These are phyloP conservation scores for Fraxinus anomala DNA, from an alignment of 257 asterid genomes.

Conservation along the genomic window DNA sequence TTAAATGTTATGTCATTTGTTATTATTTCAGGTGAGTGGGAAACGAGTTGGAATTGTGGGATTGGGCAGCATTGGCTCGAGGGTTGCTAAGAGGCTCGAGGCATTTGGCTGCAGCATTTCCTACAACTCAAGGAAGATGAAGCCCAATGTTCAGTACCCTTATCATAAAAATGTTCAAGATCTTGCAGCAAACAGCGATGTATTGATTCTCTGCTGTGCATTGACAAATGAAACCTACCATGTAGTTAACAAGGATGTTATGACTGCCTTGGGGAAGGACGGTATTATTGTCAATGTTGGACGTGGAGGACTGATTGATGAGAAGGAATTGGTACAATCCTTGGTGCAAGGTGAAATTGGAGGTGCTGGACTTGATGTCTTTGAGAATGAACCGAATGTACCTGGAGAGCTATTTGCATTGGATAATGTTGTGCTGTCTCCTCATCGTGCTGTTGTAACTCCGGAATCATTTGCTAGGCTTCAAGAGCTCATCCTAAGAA, in stretches of 20 bases:
- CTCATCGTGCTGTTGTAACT: conserved; percentile 50
- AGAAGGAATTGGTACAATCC: conserved; percentile 56
- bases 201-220: conserved; percentile 54
- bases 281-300: conserved; percentile 67
- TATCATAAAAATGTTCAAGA: conserved; percentile 39
- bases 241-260: conserved; percentile 46
- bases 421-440: conserved; percentile 76
- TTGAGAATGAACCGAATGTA: conserved; percentile 67
- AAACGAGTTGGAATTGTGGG: conserved; percentile 82
- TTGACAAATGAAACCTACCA: conserved; percentile 55
- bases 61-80: conserved; percentile 66
- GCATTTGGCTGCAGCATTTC: conserved; percentile 64
- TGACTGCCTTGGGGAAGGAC: conserved; percentile 53
- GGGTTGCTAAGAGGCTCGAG: conserved; percentile 58
- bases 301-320: conserved; percentile 63
- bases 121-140: conserved; percentile 56
- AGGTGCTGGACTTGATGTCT: conserved; percentile 84
- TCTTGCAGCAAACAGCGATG: conserved; percentile 56
- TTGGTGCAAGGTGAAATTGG: conserved; percentile 58
- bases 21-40: conserved; percentile 54
- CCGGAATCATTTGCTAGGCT: conserved; percentile 43
- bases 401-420: conserved; percentile 44
- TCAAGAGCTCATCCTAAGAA: conserved; percentile 30
- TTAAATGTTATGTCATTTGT: background rate
- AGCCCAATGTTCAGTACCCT: conserved; percentile 43